These are phyloP conservation scores for Hyphopichia pseudoburtonii DNA, from an alignment of 1,139 yeast genomes.

Conservation along the genomic window DNA sequence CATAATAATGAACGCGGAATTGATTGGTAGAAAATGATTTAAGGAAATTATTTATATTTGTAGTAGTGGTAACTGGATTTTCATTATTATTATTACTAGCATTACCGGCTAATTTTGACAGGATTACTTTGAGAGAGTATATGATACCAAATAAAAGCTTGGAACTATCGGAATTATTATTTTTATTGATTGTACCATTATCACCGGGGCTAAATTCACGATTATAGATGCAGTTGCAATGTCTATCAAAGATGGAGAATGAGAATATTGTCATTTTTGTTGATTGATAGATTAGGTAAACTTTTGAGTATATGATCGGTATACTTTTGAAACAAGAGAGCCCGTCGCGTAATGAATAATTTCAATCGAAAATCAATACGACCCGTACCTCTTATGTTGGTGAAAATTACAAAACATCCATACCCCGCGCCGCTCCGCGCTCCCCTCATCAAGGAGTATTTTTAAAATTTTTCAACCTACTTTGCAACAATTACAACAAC, in stretches of 20 bases:
- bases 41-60: constrained; percentile 41
- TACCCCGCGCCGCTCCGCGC: too few relatives aligned
- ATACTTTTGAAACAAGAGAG: too few relatives aligned
- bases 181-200: constrained; percentile 52
- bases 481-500: too few relatives aligned
- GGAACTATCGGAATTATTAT: constrained; percentile 63
- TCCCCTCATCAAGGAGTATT: too few relatives aligned
- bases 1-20: constrained; percentile 76
- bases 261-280: constrained; percentile 53
- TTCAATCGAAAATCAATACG: too few relatives aligned
- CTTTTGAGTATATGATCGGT: too few relatives aligned
- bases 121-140: constrained; percentile 74
- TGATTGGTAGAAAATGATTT: constrained; percentile 69
- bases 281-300: too few relatives aligned
- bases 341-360: too few relatives aligned
- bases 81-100: constrained; percentile 8
- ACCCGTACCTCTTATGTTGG: too few relatives aligned
- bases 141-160: constrained; percentile 87
- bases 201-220: constrained; percentile 53
- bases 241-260: constrained; percentile 87
- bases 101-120: constrained; percentile 57
- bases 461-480: too few relatives aligned
- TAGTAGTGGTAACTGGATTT: not conserved
- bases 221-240: constrained; percentile 75
- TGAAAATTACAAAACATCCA: too few relatives aligned